Evolutionary conservation across 306 rosid genomes (phyloP).

Genomic region (Sophora flavescens): DNA sequence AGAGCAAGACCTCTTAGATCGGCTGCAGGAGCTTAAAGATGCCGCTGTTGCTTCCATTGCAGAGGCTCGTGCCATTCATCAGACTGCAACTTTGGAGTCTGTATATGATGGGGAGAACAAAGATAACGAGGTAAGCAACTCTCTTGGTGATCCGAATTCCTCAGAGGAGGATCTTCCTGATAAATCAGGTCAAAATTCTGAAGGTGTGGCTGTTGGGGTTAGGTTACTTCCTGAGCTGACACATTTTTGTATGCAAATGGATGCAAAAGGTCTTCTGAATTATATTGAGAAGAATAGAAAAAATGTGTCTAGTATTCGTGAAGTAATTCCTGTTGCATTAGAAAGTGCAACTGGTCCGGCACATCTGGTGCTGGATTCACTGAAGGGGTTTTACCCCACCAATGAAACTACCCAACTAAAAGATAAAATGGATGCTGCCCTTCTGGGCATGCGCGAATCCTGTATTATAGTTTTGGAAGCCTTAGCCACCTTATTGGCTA

Average conservation of each 20-base stretch:
- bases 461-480: conserved; percentile 72
- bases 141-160: conserved; percentile 67
- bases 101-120: conserved; percentile 57
- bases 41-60: conserved; percentile 69
- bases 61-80: conserved; percentile 63
- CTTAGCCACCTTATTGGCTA: conserved; percentile 71
- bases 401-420: conserved; percentile 62
- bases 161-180: conserved; percentile 62
- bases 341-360: conserved; percentile 71
- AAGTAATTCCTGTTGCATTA: conserved; percentile 79
- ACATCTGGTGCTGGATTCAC: conserved; percentile 79
- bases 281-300: conserved; percentile 64
- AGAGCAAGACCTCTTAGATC: conserved; percentile 79
- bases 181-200: conserved; percentile 64
- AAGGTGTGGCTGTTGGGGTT: conserved; percentile 63
- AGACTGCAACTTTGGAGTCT: conserved; percentile 53
- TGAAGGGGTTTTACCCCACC: conserved; percentile 86
- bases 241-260: conserved; percentile 73
- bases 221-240: conserved; percentile 72
- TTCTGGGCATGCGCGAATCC: conserved; percentile 73
- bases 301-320: conserved; percentile 53
- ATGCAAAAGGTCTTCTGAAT: conserved; percentile 76
- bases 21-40: conserved; percentile 83
- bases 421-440: conserved; percentile 73
- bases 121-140: conserved; percentile 75